Percentiles rank a stretch among this genome's conserved stretches.
These are phyloP conservation scores for Heterobasidion occidentale DNA, from an alignment of 1,284 basidiomycete species.

Conservation along the genomic window DNA sequence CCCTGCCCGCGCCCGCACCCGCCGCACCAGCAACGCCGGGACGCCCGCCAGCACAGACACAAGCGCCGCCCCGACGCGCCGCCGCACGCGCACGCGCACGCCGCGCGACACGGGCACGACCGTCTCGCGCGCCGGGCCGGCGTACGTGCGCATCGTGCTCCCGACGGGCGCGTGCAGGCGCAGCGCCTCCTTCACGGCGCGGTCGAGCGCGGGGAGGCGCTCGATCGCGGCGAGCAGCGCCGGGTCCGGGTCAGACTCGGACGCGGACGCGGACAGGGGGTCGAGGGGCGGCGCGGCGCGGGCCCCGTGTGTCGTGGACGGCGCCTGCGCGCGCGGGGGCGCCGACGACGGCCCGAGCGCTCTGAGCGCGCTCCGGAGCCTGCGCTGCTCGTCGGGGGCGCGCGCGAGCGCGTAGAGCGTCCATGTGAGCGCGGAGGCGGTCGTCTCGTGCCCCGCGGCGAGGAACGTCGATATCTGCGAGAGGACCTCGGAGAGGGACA, in stretches of 20 bases:
- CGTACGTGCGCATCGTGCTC: constrained; percentile 48
- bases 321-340: no score
- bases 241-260: neutral
- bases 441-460: constrained; percentile 59
- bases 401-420: constrained; percentile 58
- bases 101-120: constrained; percentile 46
- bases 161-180: constrained; percentile 60
- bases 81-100: constrained; percentile 3
- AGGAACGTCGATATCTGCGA: constrained; percentile 78
- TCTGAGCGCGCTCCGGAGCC: constrained; percentile 48
- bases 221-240: constrained; percentile 19
- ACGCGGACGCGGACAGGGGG: neutral
- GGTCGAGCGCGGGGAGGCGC: constrained; percentile 46
- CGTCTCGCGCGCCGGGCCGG: constrained; percentile 37
- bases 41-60: neutral
- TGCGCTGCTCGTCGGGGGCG: constrained; percentile 35
- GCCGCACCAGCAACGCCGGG: neutral
- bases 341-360: constrained; percentile 4
- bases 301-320: no score
- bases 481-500: constrained; percentile 60
- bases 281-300: constrained; percentile 5
- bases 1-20: neutral
- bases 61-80: no score
- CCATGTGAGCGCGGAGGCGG: constrained; percentile 63
- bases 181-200: constrained; percentile 58